Evolutionary conservation across 257 asterid genomes (phyloP).

Genomic region (Ligustrum vulgare): DNA sequence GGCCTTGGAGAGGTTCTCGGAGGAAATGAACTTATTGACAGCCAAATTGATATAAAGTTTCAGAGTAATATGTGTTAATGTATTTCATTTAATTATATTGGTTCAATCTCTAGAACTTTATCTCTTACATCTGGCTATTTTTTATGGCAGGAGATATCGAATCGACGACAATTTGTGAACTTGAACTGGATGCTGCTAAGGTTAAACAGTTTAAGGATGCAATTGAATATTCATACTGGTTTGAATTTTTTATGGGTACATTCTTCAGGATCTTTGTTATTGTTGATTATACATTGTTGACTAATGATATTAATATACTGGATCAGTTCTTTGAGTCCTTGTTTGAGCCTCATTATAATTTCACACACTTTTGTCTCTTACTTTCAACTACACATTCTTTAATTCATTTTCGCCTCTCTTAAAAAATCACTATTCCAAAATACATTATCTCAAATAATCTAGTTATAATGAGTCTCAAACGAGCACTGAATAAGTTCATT

Average conservation of each 20-base stretch:
- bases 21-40: slow-evolving; percentile 74
- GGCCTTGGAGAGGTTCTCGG: slow-evolving; percentile 76
- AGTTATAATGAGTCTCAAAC: too few relatives aligned
- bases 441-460: too few relatives aligned
- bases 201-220: slow-evolving; percentile 72
- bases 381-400: too few relatives aligned
- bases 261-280: slow-evolving; percentile 9
- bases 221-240: slow-evolving; percentile 61
- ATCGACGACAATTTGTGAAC: slow-evolving; percentile 51
- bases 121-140: slow-evolving; percentile 6
- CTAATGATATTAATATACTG: neutral
- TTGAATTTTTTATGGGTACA: slow-evolving; percentile 76
- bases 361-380: too few relatives aligned
- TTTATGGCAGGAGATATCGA: slow-evolving; percentile 51
- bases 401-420: too few relatives aligned
- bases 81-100: slow-evolving; percentile 16
- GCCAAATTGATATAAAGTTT: slow-evolving; percentile 68
- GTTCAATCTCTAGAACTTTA: neutral
- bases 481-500: neutral
- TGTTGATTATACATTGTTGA: neutral
- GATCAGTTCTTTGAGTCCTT: neutral
- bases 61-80: slow-evolving; percentile 46
- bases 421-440: too few relatives aligned
- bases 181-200: slow-evolving; percentile 57
- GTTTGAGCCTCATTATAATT: too few relatives aligned